Percentiles rank a stretch among this genome's conserved stretches.
These are phyloP conservation scores for Microcyclospora pomicola DNA, from an alignment of 2,329 filamentous ascomycete species.

Conservation along the genomic window DNA sequence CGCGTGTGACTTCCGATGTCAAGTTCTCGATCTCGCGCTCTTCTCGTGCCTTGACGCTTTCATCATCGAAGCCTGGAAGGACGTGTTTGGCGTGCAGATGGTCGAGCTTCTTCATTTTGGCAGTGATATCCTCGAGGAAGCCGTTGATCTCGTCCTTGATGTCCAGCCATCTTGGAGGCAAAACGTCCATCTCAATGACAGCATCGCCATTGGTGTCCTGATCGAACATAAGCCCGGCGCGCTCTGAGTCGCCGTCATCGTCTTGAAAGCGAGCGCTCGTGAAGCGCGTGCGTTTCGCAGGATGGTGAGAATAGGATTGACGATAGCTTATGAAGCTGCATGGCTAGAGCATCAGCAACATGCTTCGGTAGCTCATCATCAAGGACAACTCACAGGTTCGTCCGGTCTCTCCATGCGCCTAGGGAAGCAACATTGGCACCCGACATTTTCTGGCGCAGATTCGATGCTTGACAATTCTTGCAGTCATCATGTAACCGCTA, in stretches of 20 bases:
- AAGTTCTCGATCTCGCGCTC: conserved; percentile 81
- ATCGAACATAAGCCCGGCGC: conserved; percentile 71
- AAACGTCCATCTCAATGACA: conserved; percentile 93
- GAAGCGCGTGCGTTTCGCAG: conserved; percentile 58
- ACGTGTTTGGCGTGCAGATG: conserved; percentile 95
- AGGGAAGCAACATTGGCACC: background rate
- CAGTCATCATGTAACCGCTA: no score
- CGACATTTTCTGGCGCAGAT: no score
- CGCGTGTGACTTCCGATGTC: conserved; percentile 77
- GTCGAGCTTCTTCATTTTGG: conserved; percentile 72
- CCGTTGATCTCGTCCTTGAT: conserved; percentile 88
- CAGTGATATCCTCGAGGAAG: conserved; percentile 62
- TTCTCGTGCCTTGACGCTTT: conserved; percentile 73
- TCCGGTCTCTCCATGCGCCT: conserved; percentile 85
- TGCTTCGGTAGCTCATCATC: conserved; percentile 3
- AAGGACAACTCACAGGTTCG: conserved; percentile 63
- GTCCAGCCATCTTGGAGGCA: conserved; percentile 92
- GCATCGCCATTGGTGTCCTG: conserved; percentile 67
- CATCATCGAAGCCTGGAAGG: conserved; percentile 89
- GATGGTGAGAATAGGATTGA: conserved; percentile 94
- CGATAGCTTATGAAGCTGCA: conserved; percentile 93
- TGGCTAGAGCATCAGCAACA: background rate
- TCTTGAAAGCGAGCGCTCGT: conserved; percentile 30
- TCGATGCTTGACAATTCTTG: no score
- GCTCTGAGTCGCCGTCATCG: conserved; percentile 40